Evolutionary conservation across 176 grass and related monocot genomes (phyloP).

Genomic region (Coix lacrymajobi): DNA sequence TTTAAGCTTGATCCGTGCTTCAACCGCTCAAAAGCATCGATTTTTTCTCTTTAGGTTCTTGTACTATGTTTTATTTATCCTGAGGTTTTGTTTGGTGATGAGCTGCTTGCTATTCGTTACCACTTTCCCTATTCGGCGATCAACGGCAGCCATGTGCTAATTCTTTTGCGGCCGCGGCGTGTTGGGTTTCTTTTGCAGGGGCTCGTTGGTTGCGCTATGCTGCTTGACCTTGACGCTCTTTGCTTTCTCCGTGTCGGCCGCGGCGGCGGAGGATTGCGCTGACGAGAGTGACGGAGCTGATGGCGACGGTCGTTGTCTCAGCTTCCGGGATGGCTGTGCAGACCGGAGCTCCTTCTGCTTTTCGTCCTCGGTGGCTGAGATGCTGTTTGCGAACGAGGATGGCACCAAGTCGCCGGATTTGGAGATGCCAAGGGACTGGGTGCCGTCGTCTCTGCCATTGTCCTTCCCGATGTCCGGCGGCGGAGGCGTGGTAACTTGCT

Average conservation of each 20-base stretch:
- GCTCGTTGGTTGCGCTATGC: slow-evolving; percentile 24
- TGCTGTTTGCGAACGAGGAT: slow-evolving; percentile 35
- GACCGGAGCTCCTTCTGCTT: slow-evolving; percentile 68
- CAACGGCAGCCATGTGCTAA: slow-evolving; percentile 19
- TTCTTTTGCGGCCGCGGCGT: neutral
- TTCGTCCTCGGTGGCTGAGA: slow-evolving; percentile 26
- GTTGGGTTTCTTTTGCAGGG: slow-evolving; percentile 30
- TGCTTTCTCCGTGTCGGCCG: slow-evolving; percentile 11
- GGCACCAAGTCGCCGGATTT: slow-evolving; percentile 30
- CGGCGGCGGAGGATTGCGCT: slow-evolving; percentile 10
- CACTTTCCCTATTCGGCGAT: slow-evolving; percentile 26
- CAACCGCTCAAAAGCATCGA: neutral
- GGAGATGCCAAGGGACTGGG: slow-evolving; percentile 20
- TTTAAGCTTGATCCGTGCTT: slow-evolving; percentile 23
- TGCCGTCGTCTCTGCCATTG: slow-evolving; percentile 31
- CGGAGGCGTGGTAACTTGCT: slow-evolving; percentile 60
- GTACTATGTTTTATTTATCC: neutral
- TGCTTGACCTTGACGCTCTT: slow-evolving; percentile 12
- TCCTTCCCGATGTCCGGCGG: slow-evolving; percentile 39
- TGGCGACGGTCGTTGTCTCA: slow-evolving; percentile 30
- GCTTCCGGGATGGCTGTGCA: slow-evolving; percentile 46
- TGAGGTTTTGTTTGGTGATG: slow-evolving; percentile 16
- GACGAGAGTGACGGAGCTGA: slow-evolving; percentile 5
- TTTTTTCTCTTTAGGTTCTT: neutral
- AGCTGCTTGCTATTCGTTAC: slow-evolving; percentile 3